Evolutionary conservation across 192 early-diverging fungal species (phyloP).

Genomic region (Rhizophlyctis rosea): DNA sequence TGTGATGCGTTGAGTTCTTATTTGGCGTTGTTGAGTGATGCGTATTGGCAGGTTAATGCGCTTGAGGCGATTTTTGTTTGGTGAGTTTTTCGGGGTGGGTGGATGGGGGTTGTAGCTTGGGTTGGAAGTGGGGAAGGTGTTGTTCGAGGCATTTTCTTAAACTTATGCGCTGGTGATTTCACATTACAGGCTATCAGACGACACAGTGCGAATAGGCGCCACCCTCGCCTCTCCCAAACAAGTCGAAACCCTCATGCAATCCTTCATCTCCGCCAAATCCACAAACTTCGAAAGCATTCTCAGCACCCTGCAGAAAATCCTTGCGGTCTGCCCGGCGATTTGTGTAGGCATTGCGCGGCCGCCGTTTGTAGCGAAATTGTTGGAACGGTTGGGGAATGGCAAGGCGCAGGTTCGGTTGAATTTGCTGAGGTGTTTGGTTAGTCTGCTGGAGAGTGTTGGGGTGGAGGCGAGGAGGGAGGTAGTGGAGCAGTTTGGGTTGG

Average conservation of each 20-base stretch:
- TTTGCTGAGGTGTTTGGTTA: constrained; percentile 43
- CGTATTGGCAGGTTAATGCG: constrained; percentile 58
- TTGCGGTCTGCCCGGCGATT: constrained; percentile 35
- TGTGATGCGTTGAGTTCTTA: constrained; percentile 45
- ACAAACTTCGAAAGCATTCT: constrained; percentile 56
- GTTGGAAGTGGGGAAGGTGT: constrained; percentile 35
- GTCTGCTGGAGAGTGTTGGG: constrained; percentile 35
- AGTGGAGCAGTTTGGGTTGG: neutral
- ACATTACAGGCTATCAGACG: constrained; percentile 2
- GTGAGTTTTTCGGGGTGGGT: constrained; percentile 26
- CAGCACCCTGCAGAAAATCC: constrained; percentile 47
- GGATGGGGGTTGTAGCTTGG: constrained; percentile 41
- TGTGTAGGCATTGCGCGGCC: constrained; percentile 30
- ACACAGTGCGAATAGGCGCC: neutral
- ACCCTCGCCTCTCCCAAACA: constrained; percentile 13
- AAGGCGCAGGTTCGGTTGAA: constrained; percentile 52
- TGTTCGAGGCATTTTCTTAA: too few species aligned
- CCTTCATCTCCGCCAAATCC: constrained; percentile 45
- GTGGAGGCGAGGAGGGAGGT: neutral
- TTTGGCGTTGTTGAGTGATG: constrained; percentile 48
- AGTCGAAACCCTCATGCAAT: constrained; percentile 36
- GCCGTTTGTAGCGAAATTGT: constrained; percentile 2
- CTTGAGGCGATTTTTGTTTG: constrained; percentile 58
- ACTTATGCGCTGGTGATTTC: too few species aligned
- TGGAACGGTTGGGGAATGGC: constrained; percentile 35